Conservation (phyloP, 768 basidiomycete genomes). For the Podaxis sp. region DNA sequence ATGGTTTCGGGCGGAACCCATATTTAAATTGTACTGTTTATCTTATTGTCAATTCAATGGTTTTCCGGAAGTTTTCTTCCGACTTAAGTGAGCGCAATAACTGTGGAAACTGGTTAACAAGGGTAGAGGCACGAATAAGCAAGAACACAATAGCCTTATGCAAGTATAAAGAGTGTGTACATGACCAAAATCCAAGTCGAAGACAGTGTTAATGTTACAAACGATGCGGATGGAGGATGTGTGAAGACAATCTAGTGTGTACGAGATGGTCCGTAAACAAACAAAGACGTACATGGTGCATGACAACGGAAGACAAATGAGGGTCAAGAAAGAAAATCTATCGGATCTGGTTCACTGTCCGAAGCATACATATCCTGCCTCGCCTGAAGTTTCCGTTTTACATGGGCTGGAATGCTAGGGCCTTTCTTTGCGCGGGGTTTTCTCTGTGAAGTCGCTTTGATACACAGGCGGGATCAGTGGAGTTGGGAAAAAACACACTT, state of each 20-base stretch:
- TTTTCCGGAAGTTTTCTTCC: neutral
- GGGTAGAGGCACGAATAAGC: too few relatives aligned
- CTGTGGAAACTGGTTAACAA: too few relatives aligned
- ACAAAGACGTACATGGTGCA: neutral
- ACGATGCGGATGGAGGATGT: neutral
- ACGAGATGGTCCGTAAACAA: neutral
- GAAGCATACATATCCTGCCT: neutral
- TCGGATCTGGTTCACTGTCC: constrained; percentile 43
- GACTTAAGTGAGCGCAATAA: neutral
- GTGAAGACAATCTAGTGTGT: too few relatives aligned
- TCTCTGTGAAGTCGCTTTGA: neutral
- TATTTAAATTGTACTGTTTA: constrained; percentile 10
- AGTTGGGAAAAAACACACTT: constrained; percentile 4
- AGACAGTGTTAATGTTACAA: neutral
- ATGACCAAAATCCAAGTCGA: neutral
- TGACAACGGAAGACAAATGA: neutral
- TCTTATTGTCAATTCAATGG: constrained; percentile 3
- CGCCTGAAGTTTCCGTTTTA: constrained; percentile 1
- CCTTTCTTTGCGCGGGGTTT: neutral
- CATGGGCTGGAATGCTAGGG: constrained; percentile 1
- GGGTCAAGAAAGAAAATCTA: constrained; percentile 44
- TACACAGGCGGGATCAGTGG: neutral
- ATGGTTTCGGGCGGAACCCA: neutral
- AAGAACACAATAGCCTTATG: too few relatives aligned
- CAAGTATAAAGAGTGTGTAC: neutral